Base-by-base conservation (phyloP, 768 basidiomycete genomes). In the Leucocoprinus birnbaumii region DNA sequence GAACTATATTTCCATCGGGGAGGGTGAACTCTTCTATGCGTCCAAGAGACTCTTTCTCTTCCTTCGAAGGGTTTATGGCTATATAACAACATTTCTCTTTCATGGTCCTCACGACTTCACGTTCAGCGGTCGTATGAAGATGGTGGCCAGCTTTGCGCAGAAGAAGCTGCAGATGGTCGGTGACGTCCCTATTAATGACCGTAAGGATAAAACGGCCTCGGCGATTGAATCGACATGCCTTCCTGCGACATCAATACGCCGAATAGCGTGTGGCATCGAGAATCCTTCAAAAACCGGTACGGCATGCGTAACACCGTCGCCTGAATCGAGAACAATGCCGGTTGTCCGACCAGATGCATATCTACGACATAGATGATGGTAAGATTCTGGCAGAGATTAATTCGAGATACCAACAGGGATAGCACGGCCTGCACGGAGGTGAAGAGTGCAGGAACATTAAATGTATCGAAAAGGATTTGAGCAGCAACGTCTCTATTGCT, bases 221-320 rank as follows among this genome's bases (percentile, higher is more conserved):
- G 41, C 16, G 21, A 59, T 56, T 31, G 37, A 56, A 52, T 45
- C 45, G 27, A 27, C 45, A 60, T 66, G 91, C 93, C 95, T 82
- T 68, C 97, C 97, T 35, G 97, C 97, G 14, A 99, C 85, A 67
- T 99, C 97, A 43, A 99, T 90, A 62, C 97, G 81, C 40, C 94
- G 85, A 61, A 98, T 95, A 38, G 97, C 96, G 68, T 98, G 95
- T 41, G 95, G 94, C 93, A 98, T 98, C 5, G 94, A 95, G 76
- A 98, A 98, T 0, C 97, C 97, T 66, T 99, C 97, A 64, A 95
- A 99, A 16, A 99, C 95, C 3, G 97, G 97, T 2, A 99, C 97
- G 13, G 97, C 93, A 59, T 99, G 97, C 21, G 97, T 98, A 7
- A 99, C 97, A 24, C 97, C 97, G 66, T 99, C 97, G 10, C 97